phyloP scores from a whole-genome alignment of 192 early-diverging fungal genomes.

The Geranomyces michiganensis region DNA sequence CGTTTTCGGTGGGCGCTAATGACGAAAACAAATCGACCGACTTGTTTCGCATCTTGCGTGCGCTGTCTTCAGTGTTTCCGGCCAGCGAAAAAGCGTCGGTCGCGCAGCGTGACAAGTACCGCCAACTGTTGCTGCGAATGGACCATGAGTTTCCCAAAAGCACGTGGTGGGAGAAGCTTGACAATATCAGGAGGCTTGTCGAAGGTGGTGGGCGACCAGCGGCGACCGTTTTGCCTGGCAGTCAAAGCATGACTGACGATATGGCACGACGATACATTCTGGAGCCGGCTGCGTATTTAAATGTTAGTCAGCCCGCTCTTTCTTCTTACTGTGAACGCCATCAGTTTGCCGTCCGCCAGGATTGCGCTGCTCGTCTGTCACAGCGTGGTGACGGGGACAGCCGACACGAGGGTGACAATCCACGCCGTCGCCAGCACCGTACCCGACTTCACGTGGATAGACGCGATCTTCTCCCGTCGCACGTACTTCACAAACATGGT shows the following conservation, averaged over 20 bases:
- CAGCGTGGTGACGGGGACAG: too few species aligned
- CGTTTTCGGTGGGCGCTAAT: not conserved
- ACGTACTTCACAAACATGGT: too few species aligned
- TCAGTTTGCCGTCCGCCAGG: not conserved
- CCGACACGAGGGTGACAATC: too few species aligned
- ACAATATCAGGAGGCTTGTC: not conserved
- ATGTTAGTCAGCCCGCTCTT: too few species aligned
- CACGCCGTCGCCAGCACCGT: too few species aligned
- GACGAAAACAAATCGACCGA: slow-evolving; percentile 6
- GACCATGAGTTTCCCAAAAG: not conserved
- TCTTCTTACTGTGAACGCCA: slow-evolving; percentile 1
- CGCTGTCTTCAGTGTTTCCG: slow-evolving; percentile 15
- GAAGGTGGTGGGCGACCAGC: not conserved
- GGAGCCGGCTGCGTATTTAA: too few species aligned
- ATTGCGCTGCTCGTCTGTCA: too few species aligned
- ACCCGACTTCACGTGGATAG: too few species aligned
- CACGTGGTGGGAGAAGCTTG: slow-evolving; percentile 6
- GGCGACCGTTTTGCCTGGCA: too few species aligned
- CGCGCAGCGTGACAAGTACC: slow-evolving; percentile 8
- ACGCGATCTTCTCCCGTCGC: too few species aligned
- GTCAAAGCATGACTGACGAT: too few species aligned
- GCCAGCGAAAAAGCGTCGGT: not conserved
- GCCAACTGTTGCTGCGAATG: slow-evolving; percentile 15
- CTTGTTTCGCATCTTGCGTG: slow-evolving; percentile 15
- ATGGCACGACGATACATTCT: too few species aligned